Conservation (phyloP, 2,329 filamentous ascomycete species). For the Domatiomyces catenatus region DNA sequence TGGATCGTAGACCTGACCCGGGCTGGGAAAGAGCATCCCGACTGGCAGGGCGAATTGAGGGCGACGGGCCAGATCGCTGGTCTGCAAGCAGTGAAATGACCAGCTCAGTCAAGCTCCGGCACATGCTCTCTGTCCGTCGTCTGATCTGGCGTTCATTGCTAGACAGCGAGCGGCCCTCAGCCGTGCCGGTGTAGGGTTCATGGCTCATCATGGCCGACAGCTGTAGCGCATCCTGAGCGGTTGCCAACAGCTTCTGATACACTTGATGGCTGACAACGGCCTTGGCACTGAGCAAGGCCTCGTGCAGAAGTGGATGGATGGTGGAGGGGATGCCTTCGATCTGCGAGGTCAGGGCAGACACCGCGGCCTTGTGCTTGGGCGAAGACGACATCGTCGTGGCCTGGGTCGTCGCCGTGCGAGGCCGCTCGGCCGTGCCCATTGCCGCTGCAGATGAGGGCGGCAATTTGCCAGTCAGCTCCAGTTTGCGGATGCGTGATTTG, state of each 20-base stretch:
- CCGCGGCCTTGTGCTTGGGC: conserved; percentile 49
- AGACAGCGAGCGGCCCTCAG: conserved; percentile 42
- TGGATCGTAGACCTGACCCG: conserved; percentile 21
- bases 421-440: conserved; percentile 64
- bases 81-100: conserved; percentile 68
- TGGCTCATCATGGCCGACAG: conserved; percentile 55
- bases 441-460: conserved; percentile 69
- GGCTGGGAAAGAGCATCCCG: conserved; percentile 19
- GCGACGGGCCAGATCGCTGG: conserved; percentile 5
- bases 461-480: conserved; percentile 79
- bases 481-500: conserved; percentile 77
- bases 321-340: conserved; percentile 27
- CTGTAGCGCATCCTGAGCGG: conserved; percentile 64
- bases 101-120: conserved; percentile 80
- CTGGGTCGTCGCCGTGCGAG: conserved; percentile 78
- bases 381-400: conserved; percentile 83
- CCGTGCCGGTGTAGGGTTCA: conserved; percentile 4
- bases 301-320: conserved; percentile 61
- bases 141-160: conserved; percentile 62
- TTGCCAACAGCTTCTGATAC: conserved; percentile 63
- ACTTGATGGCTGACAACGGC: conserved; percentile 53
- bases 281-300: conserved; percentile 67
- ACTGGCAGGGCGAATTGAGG: conserved; percentile 18
- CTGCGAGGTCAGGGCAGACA: conserved; percentile 32
- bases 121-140: conserved; percentile 83